Percentiles rank a stretch among this genome's conserved stretches.
phyloP scores from a whole-genome alignment of 768 basidiomycete species.

The Mycena alexandri region DNA sequence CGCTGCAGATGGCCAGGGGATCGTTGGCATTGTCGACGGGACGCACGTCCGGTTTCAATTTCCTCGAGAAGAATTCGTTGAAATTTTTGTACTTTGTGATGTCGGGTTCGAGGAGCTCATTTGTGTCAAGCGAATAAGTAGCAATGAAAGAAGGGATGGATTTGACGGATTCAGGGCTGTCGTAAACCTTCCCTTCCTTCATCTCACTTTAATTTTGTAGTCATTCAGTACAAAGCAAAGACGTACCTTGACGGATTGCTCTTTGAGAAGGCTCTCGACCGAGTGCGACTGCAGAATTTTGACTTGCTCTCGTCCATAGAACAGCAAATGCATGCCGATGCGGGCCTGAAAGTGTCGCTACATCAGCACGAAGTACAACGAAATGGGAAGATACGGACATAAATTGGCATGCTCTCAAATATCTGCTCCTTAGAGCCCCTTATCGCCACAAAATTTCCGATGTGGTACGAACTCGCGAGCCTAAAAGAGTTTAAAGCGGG shows the following conservation, averaged over 20 bases:
- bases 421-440: conserved; percentile 63
- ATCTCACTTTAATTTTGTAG: background rate
- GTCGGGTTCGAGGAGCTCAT: conserved; percentile 76
- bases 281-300: conserved; percentile 60
- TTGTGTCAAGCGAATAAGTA: conserved; percentile 65
- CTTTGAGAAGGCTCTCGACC: conserved; percentile 64
- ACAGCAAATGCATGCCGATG: conserved; percentile 83
- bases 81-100: conserved; percentile 73
- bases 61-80: conserved; percentile 83
- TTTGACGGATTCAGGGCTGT: conserved; percentile 62
- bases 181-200: conserved; percentile 70
- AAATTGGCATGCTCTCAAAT: conserved; percentile 84
- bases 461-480: conserved; percentile 64
- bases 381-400: conserved; percentile 54
- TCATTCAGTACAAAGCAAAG: background rate
- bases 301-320: conserved; percentile 66
- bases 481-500: background rate
- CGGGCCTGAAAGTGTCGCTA: conserved; percentile 37
- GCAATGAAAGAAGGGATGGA: conserved; percentile 69
- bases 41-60: conserved; percentile 70
- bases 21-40: conserved; percentile 70
- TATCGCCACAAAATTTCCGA: conserved; percentile 70
- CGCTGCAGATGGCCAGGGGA: conserved; percentile 66
- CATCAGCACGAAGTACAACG: too few relatives aligned
- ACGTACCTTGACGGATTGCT: conserved; percentile 65